Evolutionary conservation across 371 early-diverging fungal genomes (phyloP).

Genomic region (Catenaria anguillulae): DNA sequence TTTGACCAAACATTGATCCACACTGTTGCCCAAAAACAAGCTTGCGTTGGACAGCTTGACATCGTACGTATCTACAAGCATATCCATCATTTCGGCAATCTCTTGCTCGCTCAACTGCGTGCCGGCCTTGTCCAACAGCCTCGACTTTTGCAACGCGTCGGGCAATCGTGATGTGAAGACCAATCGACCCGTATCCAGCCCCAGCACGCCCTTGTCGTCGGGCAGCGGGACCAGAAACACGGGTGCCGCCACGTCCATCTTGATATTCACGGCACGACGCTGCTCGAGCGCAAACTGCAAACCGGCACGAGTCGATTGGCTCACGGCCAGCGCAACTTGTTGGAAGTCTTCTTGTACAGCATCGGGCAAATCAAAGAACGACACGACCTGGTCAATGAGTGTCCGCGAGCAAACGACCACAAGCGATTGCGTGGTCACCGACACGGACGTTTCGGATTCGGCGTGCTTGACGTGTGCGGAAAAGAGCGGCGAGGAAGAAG

Average conservation of each 20-base stretch:
- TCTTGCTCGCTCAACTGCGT: conserved; percentile 44
- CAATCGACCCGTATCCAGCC: conserved; percentile 88
- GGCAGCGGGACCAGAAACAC: conserved; percentile 86
- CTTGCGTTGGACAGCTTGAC: conserved; percentile 44
- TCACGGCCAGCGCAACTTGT: conserved; percentile 35
- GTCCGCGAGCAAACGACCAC: conserved; percentile 66
- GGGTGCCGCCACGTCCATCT: conserved; percentile 92
- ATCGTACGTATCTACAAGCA: conserved; percentile 84
- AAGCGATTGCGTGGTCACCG: neutral
- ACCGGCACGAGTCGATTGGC: conserved; percentile 74
- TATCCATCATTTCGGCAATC: conserved; percentile 46
- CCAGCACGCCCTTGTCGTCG: conserved; percentile 47
- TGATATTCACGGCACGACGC: conserved; percentile 75
- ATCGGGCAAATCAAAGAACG: conserved; percentile 69
- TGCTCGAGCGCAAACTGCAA: conserved; percentile 74
- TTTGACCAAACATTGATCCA: conserved; percentile 58
- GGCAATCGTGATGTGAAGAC: conserved; percentile 69
- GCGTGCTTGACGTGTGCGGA: conserved; percentile 64
- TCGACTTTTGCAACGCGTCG: conserved; percentile 44
- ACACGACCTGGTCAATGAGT: conserved; percentile 51
- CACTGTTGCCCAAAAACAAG: conserved; percentile 59
- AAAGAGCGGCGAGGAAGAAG: conserved; percentile 72
- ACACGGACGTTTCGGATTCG: conserved; percentile 43
- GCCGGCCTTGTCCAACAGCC: conserved; percentile 49
- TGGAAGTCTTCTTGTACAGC: conserved; percentile 33